Evolutionary conservation across 805 yeast species (phyloP).

Genomic region (Hanseniaspora nectarophila): DNA sequence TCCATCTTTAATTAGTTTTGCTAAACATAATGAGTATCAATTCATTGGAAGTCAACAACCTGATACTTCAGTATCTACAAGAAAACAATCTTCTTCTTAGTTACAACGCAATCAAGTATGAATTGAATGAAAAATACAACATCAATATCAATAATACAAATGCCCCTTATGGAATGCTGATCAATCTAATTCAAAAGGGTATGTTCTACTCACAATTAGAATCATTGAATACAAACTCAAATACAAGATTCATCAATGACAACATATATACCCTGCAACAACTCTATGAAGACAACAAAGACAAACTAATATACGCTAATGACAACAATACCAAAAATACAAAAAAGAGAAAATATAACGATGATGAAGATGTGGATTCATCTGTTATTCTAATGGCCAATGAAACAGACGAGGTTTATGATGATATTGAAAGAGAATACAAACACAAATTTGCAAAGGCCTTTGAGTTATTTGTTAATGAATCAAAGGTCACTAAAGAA

Average conservation of each 20-base stretch:
- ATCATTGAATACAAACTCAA: conserved; percentile 3
- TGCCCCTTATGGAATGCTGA: conserved; percentile 12
- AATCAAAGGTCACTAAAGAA: no score
- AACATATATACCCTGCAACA: conserved; percentile 9
- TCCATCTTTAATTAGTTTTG: no score
- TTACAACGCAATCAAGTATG: conserved; percentile 12
- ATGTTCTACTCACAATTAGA: conserved; percentile 12
- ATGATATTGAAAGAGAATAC: conserved; percentile 2
- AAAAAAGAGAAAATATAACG: not conserved
- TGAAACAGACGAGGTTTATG: not conserved
- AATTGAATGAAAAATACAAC: conserved; percentile 9
- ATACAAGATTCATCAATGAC: not conserved
- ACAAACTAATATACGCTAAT: conserved; percentile 5
- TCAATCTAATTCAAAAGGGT: conserved; percentile 11
- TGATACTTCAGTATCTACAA: conserved; percentile 5
- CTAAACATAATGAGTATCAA: conserved; percentile 6
- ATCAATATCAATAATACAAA: not conserved
- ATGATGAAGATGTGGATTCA: not conserved
- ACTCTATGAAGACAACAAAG: conserved; percentile 10
- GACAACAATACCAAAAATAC: not conserved
- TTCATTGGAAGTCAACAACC: conserved; percentile 10
- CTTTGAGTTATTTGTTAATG: conserved; percentile 3
- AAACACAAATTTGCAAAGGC: not conserved
- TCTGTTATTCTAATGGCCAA: not conserved
- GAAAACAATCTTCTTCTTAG: conserved; percentile 10